phyloP scores from a whole-genome alignment of 108 stramenopile genomes.

The Hondaea fermentalgiana region DNA sequence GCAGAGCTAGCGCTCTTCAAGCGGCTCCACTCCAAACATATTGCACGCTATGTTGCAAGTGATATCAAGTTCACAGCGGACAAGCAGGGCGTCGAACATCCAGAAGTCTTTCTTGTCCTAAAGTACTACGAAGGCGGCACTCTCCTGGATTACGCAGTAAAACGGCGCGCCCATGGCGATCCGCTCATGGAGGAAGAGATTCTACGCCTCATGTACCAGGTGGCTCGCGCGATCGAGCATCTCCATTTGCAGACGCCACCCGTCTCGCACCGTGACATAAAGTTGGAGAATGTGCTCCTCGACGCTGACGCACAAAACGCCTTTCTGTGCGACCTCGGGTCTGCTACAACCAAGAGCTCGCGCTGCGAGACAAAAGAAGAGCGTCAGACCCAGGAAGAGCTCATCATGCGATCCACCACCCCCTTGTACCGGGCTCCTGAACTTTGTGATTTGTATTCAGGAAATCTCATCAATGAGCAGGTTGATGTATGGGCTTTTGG shows the following conservation, averaged over 20 bases:
- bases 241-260: not conserved
- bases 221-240: not conserved
- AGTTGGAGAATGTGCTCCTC: not conserved
- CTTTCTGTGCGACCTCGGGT: not conserved
- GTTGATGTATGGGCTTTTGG: slow-evolving; percentile 26
- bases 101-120: not conserved
- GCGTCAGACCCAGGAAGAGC: not conserved
- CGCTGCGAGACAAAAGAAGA: slow-evolving; percentile 1
- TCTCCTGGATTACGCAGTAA: not conserved
- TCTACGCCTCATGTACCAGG: not conserved
- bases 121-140: not conserved
- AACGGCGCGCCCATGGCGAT: not conserved
- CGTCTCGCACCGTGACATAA: not conserved
- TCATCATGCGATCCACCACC: not conserved
- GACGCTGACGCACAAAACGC: not conserved
- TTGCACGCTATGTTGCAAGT: not conserved
- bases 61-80: not conserved
- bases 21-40: not conserved
- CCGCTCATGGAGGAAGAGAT: not conserved
- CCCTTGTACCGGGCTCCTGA: slow-evolving; percentile 17
- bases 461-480: not conserved
- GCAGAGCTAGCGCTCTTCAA: not conserved
- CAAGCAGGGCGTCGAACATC: not conserved
- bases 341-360: not conserved
- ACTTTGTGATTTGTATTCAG: not conserved